Base-by-base conservation (phyloP, 345 rosid species). In the Erysimum cheiranthoides region DNA sequence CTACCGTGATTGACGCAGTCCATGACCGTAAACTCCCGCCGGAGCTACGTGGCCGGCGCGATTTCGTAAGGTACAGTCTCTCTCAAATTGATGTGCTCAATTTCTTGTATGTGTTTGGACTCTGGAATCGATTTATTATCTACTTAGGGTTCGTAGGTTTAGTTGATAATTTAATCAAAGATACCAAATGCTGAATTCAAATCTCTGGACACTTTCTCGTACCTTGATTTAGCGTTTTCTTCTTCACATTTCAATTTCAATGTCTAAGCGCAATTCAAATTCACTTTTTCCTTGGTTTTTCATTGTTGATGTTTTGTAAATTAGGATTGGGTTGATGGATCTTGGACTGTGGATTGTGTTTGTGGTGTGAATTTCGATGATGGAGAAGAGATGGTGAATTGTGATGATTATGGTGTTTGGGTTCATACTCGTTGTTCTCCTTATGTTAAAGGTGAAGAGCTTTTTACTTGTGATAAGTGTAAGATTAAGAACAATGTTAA, bases 321-420 rank as follows among this genome's bases (percentile, higher is more conserved):
- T 21, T 21, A 96, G 32, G 99, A 96, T 75, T 96, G 99, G 99
- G 86, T 84, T 17, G 94, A 96, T 73, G 99, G 86, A 66, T 93
- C 98, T 0, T 96, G 99, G 99, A 96, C 94, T 45, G 99, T 96
- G 58, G 99, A 96, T 84, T 96, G 99, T 75, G 86, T 89, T 4
- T 96, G 99, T 53, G 99, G 99, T 38, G 98, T 96, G 57, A 91
- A 82, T 69, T 93, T 88, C 14, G 99, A 96, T 43, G 99, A 96
- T 64, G 99, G 99, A 25, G 95, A 91, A 74, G 99, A 96, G 92
- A 96, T 96, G 99, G 98, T 96, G 61, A 91, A 93, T 68, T 93
- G 98, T 63, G 99, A 91, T 10, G 99, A 93, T 80, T 96, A 95
- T 21, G 25, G 25, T 21, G 25, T n/a, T n/a, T n/a, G n/a, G n/a